phyloP scores from a whole-genome alignment of 257 asterid genomes.

The Handroanthus guayacan region DNA sequence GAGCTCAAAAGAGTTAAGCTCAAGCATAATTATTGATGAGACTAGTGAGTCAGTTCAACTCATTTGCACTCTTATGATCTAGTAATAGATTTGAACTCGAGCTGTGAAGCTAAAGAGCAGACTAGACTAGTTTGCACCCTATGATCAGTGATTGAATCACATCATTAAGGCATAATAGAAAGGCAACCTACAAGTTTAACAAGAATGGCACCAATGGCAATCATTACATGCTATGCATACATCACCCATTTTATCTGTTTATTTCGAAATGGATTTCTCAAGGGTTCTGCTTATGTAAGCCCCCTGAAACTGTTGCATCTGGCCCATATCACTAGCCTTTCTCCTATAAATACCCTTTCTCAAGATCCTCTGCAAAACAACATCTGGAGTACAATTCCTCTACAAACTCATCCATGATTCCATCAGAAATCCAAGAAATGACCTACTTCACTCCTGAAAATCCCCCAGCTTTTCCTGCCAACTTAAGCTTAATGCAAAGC shows the following conservation, averaged over 20 bases:
- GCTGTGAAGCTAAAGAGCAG: no score
- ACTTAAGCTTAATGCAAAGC: slow-evolving; percentile 51
- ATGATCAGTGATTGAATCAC: slow-evolving; percentile 26
- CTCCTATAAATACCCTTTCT: slow-evolving; percentile 66
- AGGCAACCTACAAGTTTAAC: slow-evolving; percentile 32
- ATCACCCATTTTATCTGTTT: slow-evolving; percentile 46
- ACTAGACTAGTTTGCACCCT: no score
- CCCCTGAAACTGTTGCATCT: slow-evolving; percentile 44
- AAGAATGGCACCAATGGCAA: slow-evolving; percentile 37
- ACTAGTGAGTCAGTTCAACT: no score
- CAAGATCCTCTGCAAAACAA: slow-evolving; percentile 36
- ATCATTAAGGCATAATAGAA: slow-evolving; percentile 31
- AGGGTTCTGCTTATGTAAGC: slow-evolving; percentile 53
- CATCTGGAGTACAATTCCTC: slow-evolving; percentile 25
- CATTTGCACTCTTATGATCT: no score
- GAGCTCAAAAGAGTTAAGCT: no score
- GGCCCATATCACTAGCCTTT: slow-evolving; percentile 40
- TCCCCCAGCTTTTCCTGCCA: slow-evolving; percentile 50
- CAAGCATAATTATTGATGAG: no score
- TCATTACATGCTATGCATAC: slow-evolving; percentile 47
- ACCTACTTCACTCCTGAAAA: slow-evolving; percentile 54
- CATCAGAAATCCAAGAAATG: slow-evolving; percentile 57
- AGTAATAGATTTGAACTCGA: no score
- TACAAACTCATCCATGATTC: slow-evolving; percentile 53
- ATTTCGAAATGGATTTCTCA: slow-evolving; percentile 37